Evolutionary conservation across 2,329 filamentous ascomycete genomes (phyloP), one percentile per base, ranked within the genome.

Genomic region (Trichophyton mentagrophytes): DNA sequence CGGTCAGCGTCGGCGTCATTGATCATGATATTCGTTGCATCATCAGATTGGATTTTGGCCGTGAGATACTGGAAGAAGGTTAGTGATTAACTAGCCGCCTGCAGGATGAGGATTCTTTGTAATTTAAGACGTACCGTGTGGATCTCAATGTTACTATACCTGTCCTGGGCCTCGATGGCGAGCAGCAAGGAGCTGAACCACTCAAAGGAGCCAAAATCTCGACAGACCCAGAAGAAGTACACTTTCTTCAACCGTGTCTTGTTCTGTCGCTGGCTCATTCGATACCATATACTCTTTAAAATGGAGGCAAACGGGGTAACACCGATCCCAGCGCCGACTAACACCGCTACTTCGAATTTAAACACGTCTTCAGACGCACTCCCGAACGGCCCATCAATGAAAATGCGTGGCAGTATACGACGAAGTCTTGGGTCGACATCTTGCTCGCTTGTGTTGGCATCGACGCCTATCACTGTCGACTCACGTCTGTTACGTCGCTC

Each of bases 151-250:
- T 86, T 82, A 73, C 89, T 85, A 69, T 89, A 86, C 64, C 89
- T 80, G 75, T 95, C 89, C 76, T 93, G 89, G 0, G 87, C 87
- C 75, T 93, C 89, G 67, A 95, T 92, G 60, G 89, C 89, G 64
- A 90, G 80, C 15, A 95, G 81, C 63, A 95, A 77, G 27, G 87
- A 91, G 57, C 88, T 82, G 80, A 93, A 93, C 89, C 89, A 95
- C 78, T 93, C 89, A 68, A 93, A 91, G 0, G 87, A 90, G 38
- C 86, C 88, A 69, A 92, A 92, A 73, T 93, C 89, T 73, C 89
- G 82, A 79, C 89, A 92, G 64, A 93, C 85, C 89, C 89, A 93
- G 81, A 93, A 90, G 78, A 93, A 93, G 78, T 93, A 95, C 25
- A 95, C 88, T 74, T 93, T 95, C 69, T 85, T 82, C 49, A 95